Conservation (phyloP, 257 asterid species). For the Thymus mandschuricus region DNA sequence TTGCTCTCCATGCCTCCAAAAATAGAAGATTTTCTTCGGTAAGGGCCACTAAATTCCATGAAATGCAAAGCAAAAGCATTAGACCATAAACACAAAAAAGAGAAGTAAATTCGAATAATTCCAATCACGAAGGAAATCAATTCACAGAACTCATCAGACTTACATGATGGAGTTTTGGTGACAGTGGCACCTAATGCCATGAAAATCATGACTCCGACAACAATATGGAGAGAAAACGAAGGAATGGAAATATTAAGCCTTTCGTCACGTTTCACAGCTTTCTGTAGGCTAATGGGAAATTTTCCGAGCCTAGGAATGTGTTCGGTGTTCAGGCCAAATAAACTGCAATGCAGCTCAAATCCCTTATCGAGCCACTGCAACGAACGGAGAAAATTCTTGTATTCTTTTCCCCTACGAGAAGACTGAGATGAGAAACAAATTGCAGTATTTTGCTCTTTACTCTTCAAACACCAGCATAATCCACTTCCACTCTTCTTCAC, state of each 20-base stretch:
- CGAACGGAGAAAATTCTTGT: conserved; percentile 36
- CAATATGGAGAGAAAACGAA: conserved; percentile 42
- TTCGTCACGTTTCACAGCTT: conserved; percentile 35
- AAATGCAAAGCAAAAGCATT: conserved; percentile 5
- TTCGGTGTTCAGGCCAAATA: conserved; percentile 39
- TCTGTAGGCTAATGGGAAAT: conserved; percentile 36
- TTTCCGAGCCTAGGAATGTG: conserved; percentile 38
- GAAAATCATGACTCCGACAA: conserved; percentile 70
- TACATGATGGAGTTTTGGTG: conserved; percentile 67
- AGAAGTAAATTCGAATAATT: not conserved
- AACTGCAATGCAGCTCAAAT: conserved; percentile 37
- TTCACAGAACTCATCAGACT: conserved; percentile 31
- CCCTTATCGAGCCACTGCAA: conserved; percentile 42
- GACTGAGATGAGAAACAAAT: conserved; percentile 33
- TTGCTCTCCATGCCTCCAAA: conserved; percentile 97
- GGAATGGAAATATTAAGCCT: conserved; percentile 37
- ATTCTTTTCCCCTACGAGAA: conserved; percentile 28
- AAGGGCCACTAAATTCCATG: conserved; percentile 67
- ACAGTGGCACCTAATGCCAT: conserved; percentile 66
- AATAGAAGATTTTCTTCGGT: conserved; percentile 92
- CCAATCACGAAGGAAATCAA: conserved; percentile 8
- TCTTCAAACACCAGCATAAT: conserved; percentile 36
- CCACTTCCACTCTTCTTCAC: conserved; percentile 34
- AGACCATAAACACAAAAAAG: conserved; percentile 19
- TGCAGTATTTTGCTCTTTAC: conserved; percentile 30